Conservation (phyloP, 2,329 filamentous ascomycete species). For the Aspergillus nomiae region DNA sequence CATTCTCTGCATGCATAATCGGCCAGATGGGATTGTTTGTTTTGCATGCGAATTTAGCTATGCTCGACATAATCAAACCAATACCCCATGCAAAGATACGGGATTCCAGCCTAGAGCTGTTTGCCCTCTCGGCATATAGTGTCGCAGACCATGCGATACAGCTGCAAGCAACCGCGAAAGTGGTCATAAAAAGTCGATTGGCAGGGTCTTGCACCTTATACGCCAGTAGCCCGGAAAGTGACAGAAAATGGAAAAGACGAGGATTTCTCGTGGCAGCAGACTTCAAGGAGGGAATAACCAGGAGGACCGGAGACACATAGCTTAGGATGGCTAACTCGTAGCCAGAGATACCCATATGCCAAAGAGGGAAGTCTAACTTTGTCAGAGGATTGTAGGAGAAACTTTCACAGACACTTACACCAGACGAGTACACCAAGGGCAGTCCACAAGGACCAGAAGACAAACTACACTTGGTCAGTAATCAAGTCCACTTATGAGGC, state of each 20-base stretch:
- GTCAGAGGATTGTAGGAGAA: constrained; percentile 19
- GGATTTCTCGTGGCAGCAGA: constrained; percentile 68
- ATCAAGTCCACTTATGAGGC: not conserved
- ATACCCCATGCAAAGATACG: constrained; percentile 78
- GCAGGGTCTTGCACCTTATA: constrained; percentile 75
- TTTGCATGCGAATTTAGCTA: constrained; percentile 88
- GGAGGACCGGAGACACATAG: constrained; percentile 76
- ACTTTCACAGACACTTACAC: constrained; percentile 64
- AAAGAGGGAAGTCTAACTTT: constrained; percentile 80
- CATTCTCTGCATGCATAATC: constrained; percentile 84
- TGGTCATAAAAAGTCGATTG: constrained; percentile 76
- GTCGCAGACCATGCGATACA: constrained; percentile 84
- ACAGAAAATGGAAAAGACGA: constrained; percentile 72
- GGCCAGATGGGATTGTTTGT: constrained; percentile 99
- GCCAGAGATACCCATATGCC: constrained; percentile 98
- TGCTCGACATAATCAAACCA: constrained; percentile 80
- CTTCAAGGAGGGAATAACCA: constrained; percentile 71
- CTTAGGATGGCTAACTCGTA: constrained; percentile 89
- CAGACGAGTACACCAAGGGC: constrained; percentile 86
- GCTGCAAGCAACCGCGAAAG: constrained; percentile 76
- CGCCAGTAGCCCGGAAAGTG: constrained; percentile 75
- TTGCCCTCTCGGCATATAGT: constrained; percentile 74
- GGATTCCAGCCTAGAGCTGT: constrained; percentile 75
- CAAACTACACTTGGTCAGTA: constrained; percentile 61
- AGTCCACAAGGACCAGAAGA: constrained; percentile 95